These are phyloP conservation scores for Aplosporella prunicola DNA, from an alignment of 2,329 filamentous ascomycete genomes.

Conservation along the genomic window DNA sequence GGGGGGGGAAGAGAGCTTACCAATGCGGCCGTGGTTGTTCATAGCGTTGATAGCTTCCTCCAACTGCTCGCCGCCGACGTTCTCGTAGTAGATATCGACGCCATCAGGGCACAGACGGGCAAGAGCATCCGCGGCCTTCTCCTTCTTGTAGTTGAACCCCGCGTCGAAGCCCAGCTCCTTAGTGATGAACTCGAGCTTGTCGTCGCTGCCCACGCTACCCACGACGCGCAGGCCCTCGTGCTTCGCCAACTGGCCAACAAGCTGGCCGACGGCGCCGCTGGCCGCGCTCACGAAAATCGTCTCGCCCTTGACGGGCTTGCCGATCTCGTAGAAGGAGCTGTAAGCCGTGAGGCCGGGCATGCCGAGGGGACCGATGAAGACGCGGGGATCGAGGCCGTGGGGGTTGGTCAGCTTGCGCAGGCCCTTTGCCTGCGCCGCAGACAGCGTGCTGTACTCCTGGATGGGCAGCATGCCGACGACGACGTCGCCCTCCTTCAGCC, in stretches of 20 bases:
- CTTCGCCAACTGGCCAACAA: slow-evolving; percentile 78
- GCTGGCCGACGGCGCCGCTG: slow-evolving; percentile 70
- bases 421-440: slow-evolving; percentile 34
- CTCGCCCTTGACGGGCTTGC: slow-evolving; percentile 64
- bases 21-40: slow-evolving; percentile 57
- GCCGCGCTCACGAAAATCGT: slow-evolving; percentile 77
- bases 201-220: slow-evolving; percentile 68
- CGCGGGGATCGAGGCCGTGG: slow-evolving; percentile 52
- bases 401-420: slow-evolving; percentile 58
- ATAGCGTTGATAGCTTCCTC: slow-evolving; percentile 56
- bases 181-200: slow-evolving; percentile 66
- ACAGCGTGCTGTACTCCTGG: slow-evolving; percentile 59
- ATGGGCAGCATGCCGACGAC: slow-evolving; percentile 49
- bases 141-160: slow-evolving; percentile 85
- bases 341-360: slow-evolving; percentile 73
- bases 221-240: slow-evolving; percentile 70
- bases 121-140: slow-evolving; percentile 59
- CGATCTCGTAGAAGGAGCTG: slow-evolving; percentile 64
- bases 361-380: slow-evolving; percentile 67
- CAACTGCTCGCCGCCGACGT: slow-evolving; percentile 66
- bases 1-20: no score
- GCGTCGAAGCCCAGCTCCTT: slow-evolving; percentile 61
- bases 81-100: slow-evolving; percentile 77
- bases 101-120: slow-evolving; percentile 63
- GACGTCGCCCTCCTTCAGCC: slow-evolving; percentile 59